These are phyloP conservation scores for Obba rivulosa DNA, from an alignment of 768 basidiomycete species.

Conservation along the genomic window DNA sequence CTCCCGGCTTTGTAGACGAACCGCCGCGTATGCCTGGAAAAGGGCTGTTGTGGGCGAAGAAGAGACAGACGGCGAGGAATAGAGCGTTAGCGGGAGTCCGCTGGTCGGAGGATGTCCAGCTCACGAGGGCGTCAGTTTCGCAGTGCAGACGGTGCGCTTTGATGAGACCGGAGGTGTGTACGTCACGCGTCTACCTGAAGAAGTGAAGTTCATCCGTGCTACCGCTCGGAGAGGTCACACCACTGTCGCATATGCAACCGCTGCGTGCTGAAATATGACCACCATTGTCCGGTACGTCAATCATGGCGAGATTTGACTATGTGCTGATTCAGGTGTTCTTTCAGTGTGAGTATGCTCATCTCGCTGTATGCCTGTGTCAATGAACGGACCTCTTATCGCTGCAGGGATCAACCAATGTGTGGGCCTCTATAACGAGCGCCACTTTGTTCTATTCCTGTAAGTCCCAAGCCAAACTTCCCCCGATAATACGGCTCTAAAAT, in stretches of 20 bases:
- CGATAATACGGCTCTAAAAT: not conserved
- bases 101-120: conserved; percentile 44
- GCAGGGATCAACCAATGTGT: conserved; percentile 98
- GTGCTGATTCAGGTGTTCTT: not conserved
- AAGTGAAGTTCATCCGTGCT: conserved; percentile 1
- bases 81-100: conserved; percentile 36
- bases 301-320: conserved; percentile 1
- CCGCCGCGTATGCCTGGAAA: conserved; percentile 35
- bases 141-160: conserved; percentile 67
- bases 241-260: conserved; percentile 90
- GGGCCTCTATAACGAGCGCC: conserved; percentile 90
- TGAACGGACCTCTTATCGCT: too few species aligned
- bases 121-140: conserved; percentile 51
- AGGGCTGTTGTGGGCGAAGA: conserved; percentile 55
- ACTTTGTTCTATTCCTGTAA: conserved; percentile 93
- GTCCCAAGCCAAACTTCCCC: conserved; percentile 21
- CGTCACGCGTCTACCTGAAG: not conserved
- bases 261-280: conserved; percentile 87
- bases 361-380: too few species aligned
- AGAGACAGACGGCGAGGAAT: conserved; percentile 22
- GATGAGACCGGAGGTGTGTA: conserved; percentile 72
- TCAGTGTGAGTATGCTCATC: conserved; percentile 28
- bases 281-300: conserved; percentile 82
- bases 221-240: conserved; percentile 68
- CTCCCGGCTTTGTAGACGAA: conserved; percentile 77